Evolutionary conservation across 805 yeast species (phyloP).

Genomic region (Saccharomycopsis capsularis): DNA sequence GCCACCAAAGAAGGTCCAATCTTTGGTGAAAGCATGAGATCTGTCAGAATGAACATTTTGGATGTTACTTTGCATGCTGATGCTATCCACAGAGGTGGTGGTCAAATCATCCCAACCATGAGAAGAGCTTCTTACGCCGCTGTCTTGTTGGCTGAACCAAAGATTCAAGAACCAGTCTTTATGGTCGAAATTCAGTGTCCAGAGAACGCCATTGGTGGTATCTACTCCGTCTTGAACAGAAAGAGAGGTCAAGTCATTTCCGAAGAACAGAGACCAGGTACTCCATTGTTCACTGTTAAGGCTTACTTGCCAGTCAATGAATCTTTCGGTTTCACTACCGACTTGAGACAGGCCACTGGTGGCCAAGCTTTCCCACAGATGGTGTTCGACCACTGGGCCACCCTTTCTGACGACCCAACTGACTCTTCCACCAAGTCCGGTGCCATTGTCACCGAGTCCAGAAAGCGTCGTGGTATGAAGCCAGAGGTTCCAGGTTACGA

Average conservation of each 20-base stretch:
- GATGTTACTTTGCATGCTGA: constrained; percentile 99
- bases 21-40: constrained; percentile 94
- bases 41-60: constrained; percentile 94
- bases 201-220: constrained; percentile 99
- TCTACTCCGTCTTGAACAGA: constrained; percentile 98
- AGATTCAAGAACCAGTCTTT: constrained; percentile 98
- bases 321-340: constrained; percentile 99
- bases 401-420: constrained; percentile 85
- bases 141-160: constrained; percentile 96
- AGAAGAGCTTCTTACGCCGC: constrained; percentile 99
- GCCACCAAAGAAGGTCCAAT: constrained; percentile 99
- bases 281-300: constrained; percentile 99
- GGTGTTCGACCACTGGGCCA: constrained; percentile 98
- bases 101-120: constrained; percentile 99
- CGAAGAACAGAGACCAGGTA: constrained; percentile 99
- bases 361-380: constrained; percentile 99
- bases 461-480: constrained; percentile 97
- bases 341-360: constrained; percentile 99
- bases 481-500: constrained; percentile 98
- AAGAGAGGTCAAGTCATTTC: constrained; percentile 99
- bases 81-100: constrained; percentile 99
- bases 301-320: constrained; percentile 99
- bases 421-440: constrained; percentile 76
- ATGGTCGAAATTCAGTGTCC: constrained; percentile 99
- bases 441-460: constrained; percentile 55